These are phyloP conservation scores for Vachellia collinsii DNA, from an alignment of 306 rosid genomes.

Conservation along the genomic window DNA sequence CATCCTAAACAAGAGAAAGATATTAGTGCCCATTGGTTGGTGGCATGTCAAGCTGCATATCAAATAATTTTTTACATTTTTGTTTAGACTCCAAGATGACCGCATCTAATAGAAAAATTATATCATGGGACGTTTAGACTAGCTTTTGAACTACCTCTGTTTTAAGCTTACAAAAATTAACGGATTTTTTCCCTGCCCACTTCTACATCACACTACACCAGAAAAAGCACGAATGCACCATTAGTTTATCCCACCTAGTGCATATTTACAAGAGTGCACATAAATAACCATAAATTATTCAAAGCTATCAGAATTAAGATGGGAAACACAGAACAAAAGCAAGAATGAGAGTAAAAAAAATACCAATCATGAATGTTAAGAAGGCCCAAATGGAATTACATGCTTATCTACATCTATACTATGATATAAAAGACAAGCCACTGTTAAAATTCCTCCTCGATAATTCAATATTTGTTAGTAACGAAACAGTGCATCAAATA, in stretches of 20 bases:
- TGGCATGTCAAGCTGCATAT: conserved; percentile 16
- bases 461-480: conserved; percentile 3
- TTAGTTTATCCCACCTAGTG: conserved; percentile 15
- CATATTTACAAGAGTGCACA: not conserved
- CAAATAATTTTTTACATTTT: conserved; percentile 9
- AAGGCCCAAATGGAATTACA: conserved; percentile 17
- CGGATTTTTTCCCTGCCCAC: not conserved
- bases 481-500: conserved; percentile 3
- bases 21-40: not conserved
- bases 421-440: not conserved
- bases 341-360: not conserved
- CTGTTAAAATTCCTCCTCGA: not conserved
- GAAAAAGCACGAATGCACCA: not conserved
- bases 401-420: not conserved
- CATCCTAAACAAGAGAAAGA: conserved; percentile 1
- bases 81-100: not conserved
- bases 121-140: not conserved
- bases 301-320: conserved; percentile 2
- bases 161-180: not conserved
- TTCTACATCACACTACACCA: conserved; percentile 4
- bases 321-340: conserved; percentile 2
- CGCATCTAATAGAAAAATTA: not conserved
- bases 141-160: not conserved
- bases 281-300: not conserved
- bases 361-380: not conserved